Conservation (phyloP, 2,329 filamentous ascomycete genomes). For the Nakataea oryzae region DNA sequence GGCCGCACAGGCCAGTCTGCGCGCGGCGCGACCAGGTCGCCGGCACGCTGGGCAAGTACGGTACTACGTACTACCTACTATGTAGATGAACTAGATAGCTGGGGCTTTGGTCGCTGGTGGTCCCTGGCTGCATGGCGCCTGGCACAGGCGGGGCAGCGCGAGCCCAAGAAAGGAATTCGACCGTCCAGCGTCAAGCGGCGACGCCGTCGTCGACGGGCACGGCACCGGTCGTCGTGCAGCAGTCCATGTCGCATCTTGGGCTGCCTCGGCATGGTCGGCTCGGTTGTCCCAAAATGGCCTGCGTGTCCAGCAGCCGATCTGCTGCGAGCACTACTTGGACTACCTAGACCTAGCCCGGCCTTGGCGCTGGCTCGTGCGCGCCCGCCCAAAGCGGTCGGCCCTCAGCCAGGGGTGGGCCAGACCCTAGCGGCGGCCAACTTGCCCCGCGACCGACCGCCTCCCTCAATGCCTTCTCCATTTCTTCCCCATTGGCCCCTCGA, state of each 20-base stretch:
- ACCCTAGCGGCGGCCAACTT: not conserved
- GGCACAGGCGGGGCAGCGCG: too few species aligned
- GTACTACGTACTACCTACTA: too few species aligned
- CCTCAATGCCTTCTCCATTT: not conserved
- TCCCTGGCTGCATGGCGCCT: too few species aligned
- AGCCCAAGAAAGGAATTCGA: not conserved
- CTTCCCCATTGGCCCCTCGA: too few species aligned
- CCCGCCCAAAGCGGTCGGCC: not conserved
- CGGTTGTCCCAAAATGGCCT: not conserved
- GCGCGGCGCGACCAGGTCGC: too few species aligned
- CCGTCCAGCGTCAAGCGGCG: too few species aligned
- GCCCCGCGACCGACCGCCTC: not conserved
- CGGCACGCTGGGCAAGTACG: too few species aligned
- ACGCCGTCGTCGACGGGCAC: not conserved
- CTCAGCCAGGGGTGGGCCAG: not conserved
- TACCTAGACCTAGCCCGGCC: not conserved
- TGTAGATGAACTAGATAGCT: too few species aligned
- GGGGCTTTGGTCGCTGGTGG: too few species aligned
- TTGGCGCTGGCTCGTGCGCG: not conserved
- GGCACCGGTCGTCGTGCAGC: not conserved
- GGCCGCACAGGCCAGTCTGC: too few species aligned
- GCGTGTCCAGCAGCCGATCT: not conserved
- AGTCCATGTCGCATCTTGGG: not conserved
- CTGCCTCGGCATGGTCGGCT: not conserved
- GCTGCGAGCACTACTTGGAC: not conserved